These are phyloP conservation scores for Penicillium ochrochloron DNA, from an alignment of 495 filamentous ascomycete species.

Conservation along the genomic window DNA sequence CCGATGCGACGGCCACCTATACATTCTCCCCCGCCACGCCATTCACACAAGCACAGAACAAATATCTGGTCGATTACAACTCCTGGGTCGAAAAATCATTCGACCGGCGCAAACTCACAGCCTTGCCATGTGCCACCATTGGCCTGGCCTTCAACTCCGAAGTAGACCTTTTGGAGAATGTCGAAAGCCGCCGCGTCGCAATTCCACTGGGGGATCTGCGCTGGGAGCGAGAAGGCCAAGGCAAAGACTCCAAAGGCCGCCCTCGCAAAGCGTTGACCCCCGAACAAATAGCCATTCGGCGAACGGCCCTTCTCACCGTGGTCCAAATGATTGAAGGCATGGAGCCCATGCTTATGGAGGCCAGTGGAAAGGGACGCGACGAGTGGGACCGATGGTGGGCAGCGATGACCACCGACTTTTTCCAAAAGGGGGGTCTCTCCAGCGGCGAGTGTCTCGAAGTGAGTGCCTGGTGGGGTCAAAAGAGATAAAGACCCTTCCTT, in stretches of 20 bases:
- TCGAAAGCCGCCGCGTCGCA: constrained; percentile 76
- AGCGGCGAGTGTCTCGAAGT: constrained; percentile 92
- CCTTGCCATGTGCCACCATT: constrained; percentile 80
- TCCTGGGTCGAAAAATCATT: constrained; percentile 78
- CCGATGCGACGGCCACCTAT: constrained; percentile 74
- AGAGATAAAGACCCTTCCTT: constrained; percentile 52
- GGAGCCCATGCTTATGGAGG: constrained; percentile 81
- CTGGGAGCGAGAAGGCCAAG: constrained; percentile 76
- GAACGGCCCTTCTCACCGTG: constrained; percentile 79
- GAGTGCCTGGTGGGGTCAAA: constrained; percentile 92
- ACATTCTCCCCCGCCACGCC: constrained; percentile 81
- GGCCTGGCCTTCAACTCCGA: constrained; percentile 81
- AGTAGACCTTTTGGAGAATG: constrained; percentile 67
- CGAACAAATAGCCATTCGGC: constrained; percentile 74
- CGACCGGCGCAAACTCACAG: constrained; percentile 68
- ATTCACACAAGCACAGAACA: constrained; percentile 76
- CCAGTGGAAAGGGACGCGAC: constrained; percentile 81
- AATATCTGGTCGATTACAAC: constrained; percentile 84
- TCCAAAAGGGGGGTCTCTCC: constrained; percentile 75
- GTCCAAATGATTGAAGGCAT: constrained; percentile 86
- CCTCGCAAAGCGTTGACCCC: constrained; percentile 59
- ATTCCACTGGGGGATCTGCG: constrained; percentile 85
- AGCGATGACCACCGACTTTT: constrained; percentile 81
- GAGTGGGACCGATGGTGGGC: constrained; percentile 93
- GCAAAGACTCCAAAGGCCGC: constrained; percentile 45